Evolutionary conservation across 2,329 filamentous ascomycete species (phyloP), one percentile per base, ranked within the genome.

Genomic region (Intubia oerlemansii): DNA sequence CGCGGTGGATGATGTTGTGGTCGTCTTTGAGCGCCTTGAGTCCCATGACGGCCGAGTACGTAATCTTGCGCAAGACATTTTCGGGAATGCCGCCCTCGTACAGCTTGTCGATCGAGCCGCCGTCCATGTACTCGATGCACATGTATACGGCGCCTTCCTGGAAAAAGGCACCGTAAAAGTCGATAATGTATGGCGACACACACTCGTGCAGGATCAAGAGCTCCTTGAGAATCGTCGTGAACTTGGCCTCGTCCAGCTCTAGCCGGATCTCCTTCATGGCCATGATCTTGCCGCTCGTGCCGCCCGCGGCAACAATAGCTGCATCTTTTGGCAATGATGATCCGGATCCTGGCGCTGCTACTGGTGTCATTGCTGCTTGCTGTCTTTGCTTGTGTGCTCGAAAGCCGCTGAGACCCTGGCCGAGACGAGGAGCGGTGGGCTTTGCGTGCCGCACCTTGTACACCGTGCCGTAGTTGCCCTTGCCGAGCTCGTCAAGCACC

Each of bases 121-220:
- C 88, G 46, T 98, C 84, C 88, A 98, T 98, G 52, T 82, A 92
- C 52, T 98, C 88, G 49, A 98, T 92, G 53, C 88, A 98, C 49
- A 98, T 95, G 51, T 98, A 98, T 2, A 98, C 88, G 1, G 88
- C 88, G 17, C 88, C 85, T 54, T 98, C 88, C 46, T 98, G 88
- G 59, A 93, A 98, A 49, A 98, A 98, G 5, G 88, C 88, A 1
- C 88, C 88, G 48, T 95, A 98, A 44, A 98, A 98, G 46, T 98
- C 85, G 49, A 98, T 88, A 40, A 98, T 95, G 50, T 85, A 92
- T 0, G 88, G 85, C 2, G 82, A 93, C 4, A 88, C 62, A 44
- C 88, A 98, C 41, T 88, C 78, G 52, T 98, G 88, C 3, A 98
- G 59, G 37, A 98, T 85, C 43, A 98, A 81, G 27, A 98, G 60